phyloP scores from a whole-genome alignment of 225 moss, liverwort and hornwort genomes.

The Physcomitrium patens region DNA sequence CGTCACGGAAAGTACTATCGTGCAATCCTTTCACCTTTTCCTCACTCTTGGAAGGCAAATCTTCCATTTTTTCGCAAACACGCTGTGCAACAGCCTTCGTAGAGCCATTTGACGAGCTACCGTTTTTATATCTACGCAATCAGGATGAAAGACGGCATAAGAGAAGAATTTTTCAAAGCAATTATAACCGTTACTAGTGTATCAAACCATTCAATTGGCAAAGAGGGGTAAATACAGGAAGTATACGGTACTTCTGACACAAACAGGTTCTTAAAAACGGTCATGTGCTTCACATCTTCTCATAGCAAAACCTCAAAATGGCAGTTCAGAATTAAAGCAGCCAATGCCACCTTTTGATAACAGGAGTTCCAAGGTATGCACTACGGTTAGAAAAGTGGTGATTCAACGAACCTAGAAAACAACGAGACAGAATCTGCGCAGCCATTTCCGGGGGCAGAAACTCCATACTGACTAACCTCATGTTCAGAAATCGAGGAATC shows the following conservation, averaged over 20 bases:
- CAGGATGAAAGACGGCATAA: background rate
- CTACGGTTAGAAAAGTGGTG: background rate
- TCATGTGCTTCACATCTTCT: background rate
- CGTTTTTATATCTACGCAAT: constrained; percentile 40
- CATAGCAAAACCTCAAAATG: background rate
- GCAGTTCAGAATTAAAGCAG: constrained; percentile 9
- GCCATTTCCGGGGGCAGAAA: constrained; percentile 20
- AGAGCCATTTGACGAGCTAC: constrained; percentile 30
- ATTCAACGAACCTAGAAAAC: constrained; percentile 53
- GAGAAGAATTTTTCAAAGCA: background rate
- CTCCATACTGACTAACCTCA: constrained; percentile 26
- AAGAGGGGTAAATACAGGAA: background rate
- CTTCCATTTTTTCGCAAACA: constrained; percentile 34
- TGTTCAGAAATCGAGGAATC: constrained; percentile 34
- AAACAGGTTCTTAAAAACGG: background rate
- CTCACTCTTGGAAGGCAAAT: constrained; percentile 40
- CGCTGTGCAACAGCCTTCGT: constrained; percentile 36
- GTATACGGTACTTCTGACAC: background rate
- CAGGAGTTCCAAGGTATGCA: background rate
- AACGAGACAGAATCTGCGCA: constrained; percentile 47
- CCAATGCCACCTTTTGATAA: background rate
- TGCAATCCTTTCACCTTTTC: constrained; percentile 48
- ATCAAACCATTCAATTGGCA: background rate
- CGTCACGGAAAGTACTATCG: constrained; percentile 58
- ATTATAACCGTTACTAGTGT: background rate